These are phyloP conservation scores for Ilyonectria robusta DNA, from an alignment of 2,329 filamentous ascomycete genomes.

Conservation along the genomic window DNA sequence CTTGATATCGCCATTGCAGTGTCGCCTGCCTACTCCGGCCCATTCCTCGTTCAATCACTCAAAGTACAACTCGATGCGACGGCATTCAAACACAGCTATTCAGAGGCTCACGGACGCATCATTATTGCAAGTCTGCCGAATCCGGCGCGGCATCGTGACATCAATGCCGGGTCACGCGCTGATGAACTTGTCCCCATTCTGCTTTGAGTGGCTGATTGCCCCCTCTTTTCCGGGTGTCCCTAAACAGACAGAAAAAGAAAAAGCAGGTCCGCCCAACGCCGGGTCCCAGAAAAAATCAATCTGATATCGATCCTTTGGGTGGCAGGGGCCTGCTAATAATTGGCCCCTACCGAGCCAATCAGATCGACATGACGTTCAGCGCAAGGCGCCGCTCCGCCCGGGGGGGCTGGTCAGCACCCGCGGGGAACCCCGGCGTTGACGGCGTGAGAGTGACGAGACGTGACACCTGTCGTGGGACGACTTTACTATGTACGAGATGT, in stretches of 20 bases:
- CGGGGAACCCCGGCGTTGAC: slow-evolving; percentile 44
- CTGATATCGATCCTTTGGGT: slow-evolving; percentile 53
- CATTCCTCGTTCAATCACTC: slow-evolving; percentile 1
- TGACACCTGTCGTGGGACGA: slow-evolving; percentile 21
- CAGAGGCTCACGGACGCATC: slow-evolving; percentile 35
- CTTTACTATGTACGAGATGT: slow-evolving; percentile 8
- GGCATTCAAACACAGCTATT: slow-evolving; percentile 12
- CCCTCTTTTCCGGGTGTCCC: slow-evolving; percentile 24
- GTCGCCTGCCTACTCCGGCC: background rate
- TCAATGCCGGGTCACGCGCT: slow-evolving; percentile 45
- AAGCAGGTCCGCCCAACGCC: slow-evolving; percentile 31
- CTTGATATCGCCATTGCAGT: background rate
- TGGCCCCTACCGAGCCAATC: slow-evolving; percentile 51
- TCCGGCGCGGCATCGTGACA: slow-evolving; percentile 42
- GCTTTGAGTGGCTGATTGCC: slow-evolving; percentile 41
- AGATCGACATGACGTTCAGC: slow-evolving; percentile 53
- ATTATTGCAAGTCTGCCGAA: slow-evolving; percentile 33
- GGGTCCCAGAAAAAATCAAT: slow-evolving; percentile 48
- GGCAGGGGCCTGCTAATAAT: slow-evolving; percentile 50
- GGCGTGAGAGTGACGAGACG: slow-evolving; percentile 32
- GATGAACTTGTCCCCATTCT: slow-evolving; percentile 35
- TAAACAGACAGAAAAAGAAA: slow-evolving; percentile 21
- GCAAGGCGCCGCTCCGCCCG: slow-evolving; percentile 39
- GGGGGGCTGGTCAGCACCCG: slow-evolving; percentile 44
- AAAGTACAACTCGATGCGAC: slow-evolving; percentile 12